Evolutionary conservation across 1,284 basidiomycete species (phyloP), one percentile per base, ranked within the genome.

Genomic region (Tilletia indica): DNA sequence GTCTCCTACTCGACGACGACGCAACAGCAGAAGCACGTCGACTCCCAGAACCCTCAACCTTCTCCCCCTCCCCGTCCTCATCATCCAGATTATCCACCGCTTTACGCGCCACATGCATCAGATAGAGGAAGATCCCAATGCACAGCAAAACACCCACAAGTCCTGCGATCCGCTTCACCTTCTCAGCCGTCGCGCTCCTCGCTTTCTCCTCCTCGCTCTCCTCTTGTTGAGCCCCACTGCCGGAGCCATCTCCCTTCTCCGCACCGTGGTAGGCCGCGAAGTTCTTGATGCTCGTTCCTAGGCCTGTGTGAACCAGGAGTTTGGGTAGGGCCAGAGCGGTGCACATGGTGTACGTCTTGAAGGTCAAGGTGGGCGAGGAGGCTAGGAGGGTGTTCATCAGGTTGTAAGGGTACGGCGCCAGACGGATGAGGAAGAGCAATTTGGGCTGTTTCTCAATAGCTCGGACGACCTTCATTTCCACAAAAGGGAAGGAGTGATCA

Each of bases 331-430:
- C 92, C 42, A 93, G 87, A 4, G 90, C 92, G 8, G 92, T 94
- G 86, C 92, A 93, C 66, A 88, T 80, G 38, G 89, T 88, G 85
- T 93, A 94, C 11, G 92, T 93, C 74, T 87, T 87, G 77, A 93
- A 87, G 11, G 89, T 90, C 76, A 94, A 88, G n/a, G 90, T 89
- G n/a, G 90, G 90, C 14, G 91, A 90, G n/a, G 91, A 91, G 2
- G 92, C 92, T 47, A 94, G 88, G 58, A 94, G 88, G 78, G 91
- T 92, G 86, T 94, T 94, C 90, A 94, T 92, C 80, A 94, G 90
- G 85, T 94, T 94, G 87, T 87, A 87, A 14, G 80, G 86, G 75
- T 87, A 87, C 4, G 87, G 87, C 4, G 86, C 92, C 67, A 94
- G 87, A 69, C 92, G 91, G 77, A 94, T 91, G 75, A 94, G 89